Evolutionary conservation across 2,329 filamentous ascomycete species (phyloP).

Genomic region (Coniochaeta prunicola): DNA sequence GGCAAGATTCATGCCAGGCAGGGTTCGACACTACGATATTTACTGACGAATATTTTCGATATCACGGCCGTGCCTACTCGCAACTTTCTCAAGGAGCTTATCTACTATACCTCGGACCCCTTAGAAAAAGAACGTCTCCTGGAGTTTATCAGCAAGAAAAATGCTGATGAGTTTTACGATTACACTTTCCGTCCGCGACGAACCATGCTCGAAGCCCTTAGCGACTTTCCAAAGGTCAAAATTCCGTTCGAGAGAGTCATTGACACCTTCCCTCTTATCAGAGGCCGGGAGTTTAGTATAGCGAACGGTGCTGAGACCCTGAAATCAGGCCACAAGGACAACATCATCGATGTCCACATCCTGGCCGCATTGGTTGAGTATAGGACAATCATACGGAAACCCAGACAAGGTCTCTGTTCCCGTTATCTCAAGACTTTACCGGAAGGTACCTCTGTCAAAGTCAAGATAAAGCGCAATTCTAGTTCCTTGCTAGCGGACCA

Average conservation of each 20-base stretch:
- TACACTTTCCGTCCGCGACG: slow-evolving; percentile 87
- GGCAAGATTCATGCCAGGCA: slow-evolving; percentile 28
- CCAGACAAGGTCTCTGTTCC: slow-evolving; percentile 83
- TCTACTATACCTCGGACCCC: slow-evolving; percentile 63
- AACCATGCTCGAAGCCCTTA: slow-evolving; percentile 84
- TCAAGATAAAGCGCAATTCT: slow-evolving; percentile 49
- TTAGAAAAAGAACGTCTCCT: slow-evolving; percentile 74
- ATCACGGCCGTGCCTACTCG: slow-evolving; percentile 84
- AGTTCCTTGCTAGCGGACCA: slow-evolving; percentile 31
- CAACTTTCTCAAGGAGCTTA: slow-evolving; percentile 73
- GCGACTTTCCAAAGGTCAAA: slow-evolving; percentile 80
- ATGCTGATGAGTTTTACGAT: slow-evolving; percentile 88
- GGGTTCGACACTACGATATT: slow-evolving; percentile 58
- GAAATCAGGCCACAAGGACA: not conserved
- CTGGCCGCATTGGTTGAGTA: slow-evolving; percentile 88
- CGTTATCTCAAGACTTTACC: slow-evolving; percentile 67
- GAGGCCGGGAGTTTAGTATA: slow-evolving; percentile 91
- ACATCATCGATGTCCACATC: slow-evolving; percentile 49
- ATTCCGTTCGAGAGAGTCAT: slow-evolving; percentile 69
- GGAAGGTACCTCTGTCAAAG: slow-evolving; percentile 47
- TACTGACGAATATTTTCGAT: slow-evolving; percentile 80
- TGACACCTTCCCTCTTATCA: slow-evolving; percentile 70
- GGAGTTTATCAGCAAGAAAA: slow-evolving; percentile 74
- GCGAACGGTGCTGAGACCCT: slow-evolving; percentile 58
- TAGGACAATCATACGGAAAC: slow-evolving; percentile 75